These are phyloP conservation scores for Onygenales sp. DNA, from an alignment of 2,329 filamentous ascomycete species.

Conservation along the genomic window DNA sequence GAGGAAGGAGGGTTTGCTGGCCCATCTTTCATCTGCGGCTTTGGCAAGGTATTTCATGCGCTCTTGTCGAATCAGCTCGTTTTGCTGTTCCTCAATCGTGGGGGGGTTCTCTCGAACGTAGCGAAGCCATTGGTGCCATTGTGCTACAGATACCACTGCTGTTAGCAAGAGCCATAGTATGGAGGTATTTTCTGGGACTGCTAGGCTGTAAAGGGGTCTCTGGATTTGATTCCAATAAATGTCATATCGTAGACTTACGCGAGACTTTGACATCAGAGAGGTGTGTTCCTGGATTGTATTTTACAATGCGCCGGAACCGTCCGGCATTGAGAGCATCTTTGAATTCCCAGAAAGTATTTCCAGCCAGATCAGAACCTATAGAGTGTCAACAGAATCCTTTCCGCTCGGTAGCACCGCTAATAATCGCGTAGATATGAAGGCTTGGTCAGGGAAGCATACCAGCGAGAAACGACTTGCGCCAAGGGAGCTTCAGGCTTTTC, in stretches of 20 bases:
- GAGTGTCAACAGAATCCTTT: neutral
- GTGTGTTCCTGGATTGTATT: conserved; percentile 44
- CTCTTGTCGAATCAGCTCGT: conserved; percentile 47
- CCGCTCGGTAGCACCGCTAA: conserved; percentile 3
- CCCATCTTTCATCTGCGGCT: conserved; percentile 54
- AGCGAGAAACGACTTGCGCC: conserved; percentile 51
- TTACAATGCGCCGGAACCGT: conserved; percentile 50
- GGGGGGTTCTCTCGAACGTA: conserved; percentile 50
- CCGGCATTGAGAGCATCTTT: conserved; percentile 46
- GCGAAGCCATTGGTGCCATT: conserved; percentile 62
- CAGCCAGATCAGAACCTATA: conserved; percentile 50
- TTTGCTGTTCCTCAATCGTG: conserved; percentile 48
- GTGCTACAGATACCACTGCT: conserved; percentile 31
- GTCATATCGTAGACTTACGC: conserved; percentile 31
- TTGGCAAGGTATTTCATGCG: conserved; percentile 51
- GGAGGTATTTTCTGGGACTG: neutral
- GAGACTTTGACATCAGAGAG: conserved; percentile 52
- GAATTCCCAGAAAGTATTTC: conserved; percentile 61
- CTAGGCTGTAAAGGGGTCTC: neutral
- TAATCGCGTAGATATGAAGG: neutral
- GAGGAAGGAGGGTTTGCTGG: conserved; percentile 48
- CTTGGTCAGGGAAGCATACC: conserved; percentile 30
- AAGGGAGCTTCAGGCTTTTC: conserved; percentile 53
- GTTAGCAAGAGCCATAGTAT: neutral
- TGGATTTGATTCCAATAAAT: neutral